Percentiles rank a stretch among this genome's conserved stretches.
phyloP scores from a whole-genome alignment of 2,329 filamentous ascomycete genomes.

The Phaeophleospora eucalypticola region DNA sequence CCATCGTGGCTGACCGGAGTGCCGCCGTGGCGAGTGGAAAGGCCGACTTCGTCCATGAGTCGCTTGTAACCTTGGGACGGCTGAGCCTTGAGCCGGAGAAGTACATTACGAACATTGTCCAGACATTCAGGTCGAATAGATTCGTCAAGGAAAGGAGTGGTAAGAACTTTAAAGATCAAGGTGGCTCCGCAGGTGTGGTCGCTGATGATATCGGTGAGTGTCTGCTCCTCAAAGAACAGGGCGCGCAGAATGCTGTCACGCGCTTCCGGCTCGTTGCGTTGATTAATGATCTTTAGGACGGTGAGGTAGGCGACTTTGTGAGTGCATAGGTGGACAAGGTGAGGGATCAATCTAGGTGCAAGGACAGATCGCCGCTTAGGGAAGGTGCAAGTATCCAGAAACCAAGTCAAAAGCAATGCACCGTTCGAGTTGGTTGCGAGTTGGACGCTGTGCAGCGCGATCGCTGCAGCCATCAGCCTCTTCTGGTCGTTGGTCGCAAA shows the following conservation, averaged over 20 bases:
- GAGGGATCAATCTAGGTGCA: constrained; percentile 85
- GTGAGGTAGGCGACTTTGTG: constrained; percentile 98
- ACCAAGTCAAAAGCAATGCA: constrained; percentile 90
- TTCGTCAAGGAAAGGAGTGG: constrained; percentile 96
- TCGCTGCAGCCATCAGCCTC: constrained; percentile 85
- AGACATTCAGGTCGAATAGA: constrained; percentile 80
- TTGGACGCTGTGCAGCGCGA: constrained; percentile 94
- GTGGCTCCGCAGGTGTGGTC: constrained; percentile 92
- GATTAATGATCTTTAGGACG: constrained; percentile 96
- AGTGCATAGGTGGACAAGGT: constrained; percentile 91
- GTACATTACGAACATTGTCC: constrained; percentile 84
- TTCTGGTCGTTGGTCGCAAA: constrained; percentile 94
- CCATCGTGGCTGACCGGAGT: constrained; percentile 34
- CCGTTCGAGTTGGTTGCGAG: constrained; percentile 95
- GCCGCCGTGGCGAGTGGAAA: constrained; percentile 57
- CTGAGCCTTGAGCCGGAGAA: constrained; percentile 86
- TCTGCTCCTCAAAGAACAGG: constrained; percentile 88
- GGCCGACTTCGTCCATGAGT: constrained; percentile 94
- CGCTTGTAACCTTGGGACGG: constrained; percentile 96
- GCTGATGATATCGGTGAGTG: constrained; percentile 81
- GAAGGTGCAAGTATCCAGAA: constrained; percentile 96
- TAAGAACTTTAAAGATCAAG: constrained; percentile 96
- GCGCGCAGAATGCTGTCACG: constrained; percentile 85
- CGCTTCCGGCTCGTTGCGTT: constrained; percentile 89
- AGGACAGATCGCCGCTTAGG: constrained; percentile 85